phyloP scores from a whole-genome alignment of 176 grass and related monocot species.

The Rhipidocladum racemiflorum region DNA sequence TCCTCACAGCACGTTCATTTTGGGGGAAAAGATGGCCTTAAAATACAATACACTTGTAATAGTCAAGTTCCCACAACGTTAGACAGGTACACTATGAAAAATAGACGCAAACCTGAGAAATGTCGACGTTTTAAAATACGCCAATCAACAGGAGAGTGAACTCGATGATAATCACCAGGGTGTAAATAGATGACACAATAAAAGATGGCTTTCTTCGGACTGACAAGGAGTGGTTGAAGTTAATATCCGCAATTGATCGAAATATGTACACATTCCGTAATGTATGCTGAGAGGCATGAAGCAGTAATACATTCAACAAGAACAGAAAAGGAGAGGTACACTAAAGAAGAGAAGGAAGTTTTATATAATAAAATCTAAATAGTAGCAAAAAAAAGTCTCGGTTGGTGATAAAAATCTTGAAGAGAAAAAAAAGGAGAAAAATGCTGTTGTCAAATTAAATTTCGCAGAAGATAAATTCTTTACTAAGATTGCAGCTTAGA shows the following conservation, averaged over 20 bases:
- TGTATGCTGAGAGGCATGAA: neutral
- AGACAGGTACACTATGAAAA: neutral
- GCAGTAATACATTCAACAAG: conserved; percentile 3
- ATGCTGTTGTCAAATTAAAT: neutral
- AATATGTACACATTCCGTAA: neutral
- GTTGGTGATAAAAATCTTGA: neutral
- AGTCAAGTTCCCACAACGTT: conserved; percentile 11
- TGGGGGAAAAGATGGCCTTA: conserved; percentile 60
- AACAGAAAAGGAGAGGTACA: neutral
- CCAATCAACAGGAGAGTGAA: conserved; percentile 83
- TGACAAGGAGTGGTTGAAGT: conserved; percentile 37
- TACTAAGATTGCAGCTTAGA: neutral
- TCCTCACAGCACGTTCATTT: conserved; percentile 71
- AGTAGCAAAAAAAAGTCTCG: neutral
- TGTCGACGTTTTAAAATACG: conserved; percentile 60
- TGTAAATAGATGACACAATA: conserved; percentile 93
- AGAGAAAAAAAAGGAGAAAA: neutral
- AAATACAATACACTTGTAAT: conserved; percentile 3
- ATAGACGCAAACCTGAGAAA: conserved; percentile 60
- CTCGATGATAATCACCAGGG: conserved; percentile 76
- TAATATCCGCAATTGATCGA: neutral
- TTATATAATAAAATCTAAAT: neutral
- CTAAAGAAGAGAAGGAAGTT: neutral
- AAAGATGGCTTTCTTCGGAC: conserved; percentile 69
- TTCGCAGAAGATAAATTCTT: neutral